Percentiles rank a stretch among this genome's conserved stretches.
phyloP scores from a whole-genome alignment of 1,284 basidiomycete species.

The Puccinia horiana region DNA sequence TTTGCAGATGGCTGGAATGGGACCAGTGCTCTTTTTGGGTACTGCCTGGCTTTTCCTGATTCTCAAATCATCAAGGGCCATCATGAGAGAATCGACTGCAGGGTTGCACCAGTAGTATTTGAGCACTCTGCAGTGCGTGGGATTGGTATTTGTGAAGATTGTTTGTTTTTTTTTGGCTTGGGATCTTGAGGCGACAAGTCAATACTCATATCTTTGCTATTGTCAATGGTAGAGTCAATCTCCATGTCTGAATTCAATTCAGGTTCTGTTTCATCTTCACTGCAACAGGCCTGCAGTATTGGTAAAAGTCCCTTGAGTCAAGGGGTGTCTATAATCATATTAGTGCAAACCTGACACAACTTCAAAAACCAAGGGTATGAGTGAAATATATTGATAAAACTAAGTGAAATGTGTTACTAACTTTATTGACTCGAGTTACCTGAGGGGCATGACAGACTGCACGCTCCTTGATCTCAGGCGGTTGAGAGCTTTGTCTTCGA shows the following conservation, averaged over 20 bases:
- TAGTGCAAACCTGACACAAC: neutral
- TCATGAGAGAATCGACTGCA: constrained; percentile 16
- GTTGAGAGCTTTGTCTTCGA: neutral
- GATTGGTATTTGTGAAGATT: neutral
- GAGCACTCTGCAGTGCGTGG: neutral
- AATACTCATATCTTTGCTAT: neutral
- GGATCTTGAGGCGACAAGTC: neutral
- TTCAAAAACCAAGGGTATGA: neutral
- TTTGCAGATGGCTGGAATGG: neutral
- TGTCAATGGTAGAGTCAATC: neutral
- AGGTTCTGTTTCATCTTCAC: constrained; percentile 27
- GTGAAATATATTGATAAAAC: neutral
- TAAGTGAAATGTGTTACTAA: neutral
- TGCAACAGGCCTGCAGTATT: neutral
- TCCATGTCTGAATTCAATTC: neutral
- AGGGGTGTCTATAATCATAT: neutral
- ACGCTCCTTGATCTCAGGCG: neutral
- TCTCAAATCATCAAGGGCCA: neutral
- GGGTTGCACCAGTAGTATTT: constrained; percentile 11
- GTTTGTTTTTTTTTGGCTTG: neutral
- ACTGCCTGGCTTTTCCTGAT: neutral
- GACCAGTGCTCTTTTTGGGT: constrained; percentile 16
- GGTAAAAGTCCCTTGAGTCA: neutral
- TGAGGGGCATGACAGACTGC: neutral
- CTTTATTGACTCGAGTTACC: neutral